Evolutionary conservation across 106 monocot genomes (phyloP).

Genomic region (Iris macrosiphon): DNA sequence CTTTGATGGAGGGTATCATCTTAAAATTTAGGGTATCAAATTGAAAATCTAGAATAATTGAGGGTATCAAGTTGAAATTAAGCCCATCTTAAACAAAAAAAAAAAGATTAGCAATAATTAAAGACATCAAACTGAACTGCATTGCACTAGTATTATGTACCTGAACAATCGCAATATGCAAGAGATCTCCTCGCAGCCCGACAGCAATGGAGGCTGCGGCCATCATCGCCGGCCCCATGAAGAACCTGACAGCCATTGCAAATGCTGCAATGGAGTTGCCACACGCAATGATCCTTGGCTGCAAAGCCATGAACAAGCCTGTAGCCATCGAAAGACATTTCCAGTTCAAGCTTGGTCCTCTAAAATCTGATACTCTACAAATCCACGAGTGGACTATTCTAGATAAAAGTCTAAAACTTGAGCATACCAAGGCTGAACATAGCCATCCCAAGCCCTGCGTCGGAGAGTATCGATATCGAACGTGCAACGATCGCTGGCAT

Average conservation of each 20-base stretch:
- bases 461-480: constrained; percentile 41
- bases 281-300: constrained; percentile 27
- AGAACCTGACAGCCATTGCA: constrained; percentile 21
- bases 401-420: neutral
- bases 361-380: neutral
- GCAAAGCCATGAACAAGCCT: constrained; percentile 28
- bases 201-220: constrained; percentile 19
- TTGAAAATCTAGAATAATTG: no score
- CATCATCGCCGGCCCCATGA: constrained; percentile 23
- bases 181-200: constrained; percentile 16
- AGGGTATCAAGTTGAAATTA: neutral
- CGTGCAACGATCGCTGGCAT: constrained; percentile 30
- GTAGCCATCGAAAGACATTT: neutral
- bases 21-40: no score
- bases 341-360: no score
- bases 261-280: constrained; percentile 15
- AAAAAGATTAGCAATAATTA: no score
- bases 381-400: neutral
- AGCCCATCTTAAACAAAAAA: no score
- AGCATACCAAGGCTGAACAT: constrained; percentile 51
- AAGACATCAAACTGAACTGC: no score
- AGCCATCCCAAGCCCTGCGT: constrained; percentile 62
- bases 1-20: no score
- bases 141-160: no score
- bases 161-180: constrained; percentile 25